Evolutionary conservation across 176 grass and related monocot genomes (phyloP), one percentile per base, ranked within the genome.

Genomic region (Dendrocalamus sinicus): DNA sequence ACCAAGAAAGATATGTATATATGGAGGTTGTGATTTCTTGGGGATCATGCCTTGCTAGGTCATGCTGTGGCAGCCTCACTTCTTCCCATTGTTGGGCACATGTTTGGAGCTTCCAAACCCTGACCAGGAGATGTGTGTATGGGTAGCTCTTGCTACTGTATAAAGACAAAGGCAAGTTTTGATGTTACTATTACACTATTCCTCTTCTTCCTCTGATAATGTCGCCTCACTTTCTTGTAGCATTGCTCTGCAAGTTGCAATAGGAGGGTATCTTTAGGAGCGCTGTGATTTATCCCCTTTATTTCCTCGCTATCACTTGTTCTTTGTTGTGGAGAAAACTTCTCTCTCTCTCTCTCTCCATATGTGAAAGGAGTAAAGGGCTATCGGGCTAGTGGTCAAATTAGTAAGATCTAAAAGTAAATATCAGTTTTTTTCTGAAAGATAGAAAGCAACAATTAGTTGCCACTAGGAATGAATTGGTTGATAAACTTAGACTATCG

Each of bases 41-140:
- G 65, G 44, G 78, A 35, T 90, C 86, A 90, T 85, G 44, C 83
- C 73, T 82, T 86, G 92, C 90, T 89, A 95, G 93, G 89, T 93
- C 93, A 93, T 95, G 89, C 91, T 91, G 73, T 61, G 61, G 79
- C 84, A 93, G 89, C 93, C 91, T 95, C 91, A 92, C 86, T 80
- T 93, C 89, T 93, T 92, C 92, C 80, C 60, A 45, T 81, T 66
- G 4, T 83, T 84, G 87, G 84, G 37, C 83, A 75, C 70, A 84
- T 12, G 67, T 7, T 60, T 9, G 45, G 9, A 51, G 24, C 44
- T 73, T 73, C 70, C 45, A 17, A 17, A 30, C 45, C n/a, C 0
- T 73, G 70, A 28, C 12, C 70, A 73, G 12, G 28, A 66, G 28
- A 32, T 30, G 63, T 67, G 14, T 35, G 28, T 39, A 67, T 19